phyloP scores from a whole-genome alignment of 1,284 basidiomycete genomes.

The Cerrena zonata region DNA sequence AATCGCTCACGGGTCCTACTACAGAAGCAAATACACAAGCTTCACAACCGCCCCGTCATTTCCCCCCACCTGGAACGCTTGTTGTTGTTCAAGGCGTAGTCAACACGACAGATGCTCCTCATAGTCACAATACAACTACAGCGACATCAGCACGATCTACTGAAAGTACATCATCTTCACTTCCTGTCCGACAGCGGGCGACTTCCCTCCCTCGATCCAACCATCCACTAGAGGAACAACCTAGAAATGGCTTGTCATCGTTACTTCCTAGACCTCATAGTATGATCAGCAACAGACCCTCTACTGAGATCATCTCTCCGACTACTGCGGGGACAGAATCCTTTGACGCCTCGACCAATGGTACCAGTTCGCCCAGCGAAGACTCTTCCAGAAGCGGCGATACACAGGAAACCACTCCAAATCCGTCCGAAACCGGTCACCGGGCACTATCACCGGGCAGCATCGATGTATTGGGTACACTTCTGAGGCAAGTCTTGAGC shows the following conservation, averaged over 20 bases:
- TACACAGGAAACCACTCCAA: constrained; percentile 13
- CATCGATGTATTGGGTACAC: constrained; percentile 73
- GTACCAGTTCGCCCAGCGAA: constrained; percentile 1
- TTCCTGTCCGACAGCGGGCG: constrained; percentile 13
- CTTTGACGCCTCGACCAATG: constrained; percentile 3
- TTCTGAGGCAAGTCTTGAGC: constrained; percentile 52
- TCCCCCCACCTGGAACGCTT: constrained; percentile 68
- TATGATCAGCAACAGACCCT: constrained; percentile 14
- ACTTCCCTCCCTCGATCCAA: constrained; percentile 12
- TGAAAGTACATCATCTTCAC: constrained; percentile 1
- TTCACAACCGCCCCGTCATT: constrained; percentile 34
- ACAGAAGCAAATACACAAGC: constrained; percentile 9
- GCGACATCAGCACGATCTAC: constrained; percentile 12
- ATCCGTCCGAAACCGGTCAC: constrained; percentile 13
- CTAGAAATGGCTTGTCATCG: constrained; percentile 22
- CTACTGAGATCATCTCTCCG: constrained; percentile 7
- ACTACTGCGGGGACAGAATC: neutral
- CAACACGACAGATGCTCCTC: constrained; percentile 60
- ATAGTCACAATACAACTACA: constrained; percentile 7
- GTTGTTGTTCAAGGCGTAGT: constrained; percentile 78
- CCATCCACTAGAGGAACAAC: constrained; percentile 14
- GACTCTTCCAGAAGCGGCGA: constrained; percentile 10
- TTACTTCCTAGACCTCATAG: constrained; percentile 14
- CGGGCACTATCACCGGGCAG: constrained; percentile 57
- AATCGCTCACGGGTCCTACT: constrained; percentile 7